Percentiles rank a stretch among this genome's conserved stretches.
Evolutionary conservation across 108 stramenopile genomes (phyloP).

Genomic region (Cyclotella baltica): DNA sequence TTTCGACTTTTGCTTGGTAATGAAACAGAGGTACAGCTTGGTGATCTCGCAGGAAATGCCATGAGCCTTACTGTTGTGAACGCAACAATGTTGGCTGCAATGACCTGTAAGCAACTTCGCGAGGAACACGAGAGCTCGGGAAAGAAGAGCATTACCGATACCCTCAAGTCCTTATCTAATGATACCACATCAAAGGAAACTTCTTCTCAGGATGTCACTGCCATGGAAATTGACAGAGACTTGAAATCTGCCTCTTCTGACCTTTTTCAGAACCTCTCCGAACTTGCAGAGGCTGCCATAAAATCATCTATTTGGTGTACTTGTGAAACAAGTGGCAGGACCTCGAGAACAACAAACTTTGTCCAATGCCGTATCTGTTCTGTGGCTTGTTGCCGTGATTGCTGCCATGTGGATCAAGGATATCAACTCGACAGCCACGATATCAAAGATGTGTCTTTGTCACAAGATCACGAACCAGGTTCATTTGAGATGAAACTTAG

Average conservation of each 20-base stretch:
- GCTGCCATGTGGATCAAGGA: slow-evolving; percentile 46
- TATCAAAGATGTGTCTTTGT: slow-evolving; percentile 24
- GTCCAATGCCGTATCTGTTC: slow-evolving; percentile 57
- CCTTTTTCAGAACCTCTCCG: slow-evolving; percentile 46
- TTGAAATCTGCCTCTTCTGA: slow-evolving; percentile 8
- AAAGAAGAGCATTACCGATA: slow-evolving; percentile 15
- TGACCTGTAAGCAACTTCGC: slow-evolving; percentile 64
- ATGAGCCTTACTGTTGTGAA: slow-evolving; percentile 80
- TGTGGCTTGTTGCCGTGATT: slow-evolving; percentile 62
- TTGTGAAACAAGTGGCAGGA: slow-evolving; percentile 68
- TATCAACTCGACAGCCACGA: slow-evolving; percentile 59
- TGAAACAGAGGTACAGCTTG: slow-evolving; percentile 83
- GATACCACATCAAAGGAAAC: background rate
- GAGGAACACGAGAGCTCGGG: slow-evolving; percentile 31
- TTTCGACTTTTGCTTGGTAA: slow-evolving; percentile 72
- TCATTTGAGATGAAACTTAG: slow-evolving; percentile 59
- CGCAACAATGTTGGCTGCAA: slow-evolving; percentile 73
- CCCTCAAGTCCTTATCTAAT: slow-evolving; percentile 23
- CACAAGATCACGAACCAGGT: slow-evolving; percentile 19
- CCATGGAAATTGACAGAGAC: background rate
- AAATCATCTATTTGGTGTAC: slow-evolving; percentile 72
- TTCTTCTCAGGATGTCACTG: background rate
- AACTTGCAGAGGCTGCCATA: slow-evolving; percentile 51
- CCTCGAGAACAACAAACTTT: slow-evolving; percentile 43
- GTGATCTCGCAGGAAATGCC: slow-evolving; percentile 85